Conservation (phyloP, 1,139 yeast genomes). For the Sugiyamaella castrensis region DNA sequence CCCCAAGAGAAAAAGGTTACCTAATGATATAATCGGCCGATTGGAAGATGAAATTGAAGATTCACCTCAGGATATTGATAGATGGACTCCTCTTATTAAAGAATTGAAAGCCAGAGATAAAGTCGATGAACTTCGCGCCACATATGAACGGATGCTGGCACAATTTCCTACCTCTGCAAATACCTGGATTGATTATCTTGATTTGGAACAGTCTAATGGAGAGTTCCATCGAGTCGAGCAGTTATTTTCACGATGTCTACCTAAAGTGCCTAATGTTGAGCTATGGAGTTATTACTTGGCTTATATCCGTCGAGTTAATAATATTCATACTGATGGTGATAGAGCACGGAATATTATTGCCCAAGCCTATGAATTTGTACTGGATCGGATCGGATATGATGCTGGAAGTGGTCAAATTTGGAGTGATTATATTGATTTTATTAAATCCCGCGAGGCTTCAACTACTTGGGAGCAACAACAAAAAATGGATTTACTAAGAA, state of each 20-base stretch:
- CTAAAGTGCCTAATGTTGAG: constrained; percentile 56
- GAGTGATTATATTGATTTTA: constrained; percentile 79
- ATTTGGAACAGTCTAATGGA: constrained; percentile 63
- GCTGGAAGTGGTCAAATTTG: constrained; percentile 69
- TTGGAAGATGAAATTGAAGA: constrained; percentile 58
- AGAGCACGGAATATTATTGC: constrained; percentile 72
- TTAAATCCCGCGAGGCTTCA: constrained; percentile 73
- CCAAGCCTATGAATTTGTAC: constrained; percentile 83
- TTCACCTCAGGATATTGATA: constrained; percentile 54
- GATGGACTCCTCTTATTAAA: constrained; percentile 58
- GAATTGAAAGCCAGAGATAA: constrained; percentile 57
- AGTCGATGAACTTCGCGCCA: constrained; percentile 57
- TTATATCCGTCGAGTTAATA: constrained; percentile 69
- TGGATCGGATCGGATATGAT: constrained; percentile 75
- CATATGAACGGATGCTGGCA: constrained; percentile 59
- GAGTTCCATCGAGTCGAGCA: constrained; percentile 67
- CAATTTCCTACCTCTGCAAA: constrained; percentile 63
- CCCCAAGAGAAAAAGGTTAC: constrained; percentile 33
- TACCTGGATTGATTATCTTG: constrained; percentile 68
- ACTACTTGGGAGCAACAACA: constrained; percentile 88
- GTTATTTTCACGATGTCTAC: constrained; percentile 60
- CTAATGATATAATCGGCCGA: constrained; percentile 52
- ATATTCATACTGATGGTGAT: constrained; percentile 72
- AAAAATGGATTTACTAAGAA: constrained; percentile 71
- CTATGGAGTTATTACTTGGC: constrained; percentile 74